phyloP scores from a whole-genome alignment of 495 filamentous ascomycete species.

The Aspergillus heteromorphus region DNA sequence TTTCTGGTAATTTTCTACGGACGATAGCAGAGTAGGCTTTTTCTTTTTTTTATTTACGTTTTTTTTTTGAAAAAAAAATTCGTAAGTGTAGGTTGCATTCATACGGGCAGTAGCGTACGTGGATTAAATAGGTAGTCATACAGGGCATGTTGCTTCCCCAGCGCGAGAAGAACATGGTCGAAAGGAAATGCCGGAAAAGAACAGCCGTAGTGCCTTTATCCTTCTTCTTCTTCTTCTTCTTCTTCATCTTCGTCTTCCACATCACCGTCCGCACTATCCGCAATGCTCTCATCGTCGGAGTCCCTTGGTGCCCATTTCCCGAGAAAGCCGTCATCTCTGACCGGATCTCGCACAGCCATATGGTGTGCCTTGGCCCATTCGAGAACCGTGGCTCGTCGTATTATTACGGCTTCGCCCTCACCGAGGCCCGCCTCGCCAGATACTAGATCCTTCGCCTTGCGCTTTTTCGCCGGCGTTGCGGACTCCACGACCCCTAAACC shows the following conservation, averaged over 20 bases:
- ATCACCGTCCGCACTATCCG: slow-evolving; percentile 11
- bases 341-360: slow-evolving; percentile 40
- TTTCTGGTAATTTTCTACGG: no score
- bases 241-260: not conserved
- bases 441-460: slow-evolving; percentile 24
- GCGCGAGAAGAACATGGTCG: not conserved
- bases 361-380: slow-evolving; percentile 40
- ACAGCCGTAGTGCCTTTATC: not conserved
- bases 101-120: slow-evolving; percentile 3
- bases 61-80: no score
- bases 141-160: not conserved
- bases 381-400: slow-evolving; percentile 42
- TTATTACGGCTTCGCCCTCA: slow-evolving; percentile 30
- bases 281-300: slow-evolving; percentile 6
- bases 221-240: not conserved
- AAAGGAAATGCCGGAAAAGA: not conserved
- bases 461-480: slow-evolving; percentile 41
- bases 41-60: no score
- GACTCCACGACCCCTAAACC: slow-evolving; percentile 70
- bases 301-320: slow-evolving; percentile 24
- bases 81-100: not conserved
- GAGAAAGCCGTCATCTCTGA: slow-evolving; percentile 44
- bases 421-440: slow-evolving; percentile 17
- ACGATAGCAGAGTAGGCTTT: no score
- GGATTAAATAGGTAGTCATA: not conserved